A percentile compares a stretch with the other conserved stretches of the same genome.
Conservation (phyloP, 495 filamentous ascomycete species). For the Penicillium chermesinum region DNA sequence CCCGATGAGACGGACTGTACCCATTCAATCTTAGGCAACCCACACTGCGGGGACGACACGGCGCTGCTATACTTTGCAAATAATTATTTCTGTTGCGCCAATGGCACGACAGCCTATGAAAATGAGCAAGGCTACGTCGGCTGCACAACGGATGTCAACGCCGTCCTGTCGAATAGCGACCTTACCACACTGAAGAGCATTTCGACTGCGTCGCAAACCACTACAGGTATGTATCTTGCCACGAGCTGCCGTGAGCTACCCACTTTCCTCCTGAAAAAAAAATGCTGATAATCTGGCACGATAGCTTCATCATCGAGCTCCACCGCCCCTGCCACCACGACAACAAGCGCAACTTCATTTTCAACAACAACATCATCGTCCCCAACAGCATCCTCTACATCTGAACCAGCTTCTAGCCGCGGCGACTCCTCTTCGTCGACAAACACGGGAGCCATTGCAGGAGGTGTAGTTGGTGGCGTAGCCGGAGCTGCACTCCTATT, state of each 20-base stretch:
- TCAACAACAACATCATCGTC: not conserved
- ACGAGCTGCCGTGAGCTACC: too few relatives aligned
- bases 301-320: not conserved
- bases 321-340: not conserved
- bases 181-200: not conserved
- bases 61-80: not conserved
- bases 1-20: not conserved
- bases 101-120: not conserved
- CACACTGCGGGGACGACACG: not conserved
- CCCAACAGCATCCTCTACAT: too few relatives aligned
- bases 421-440: not conserved
- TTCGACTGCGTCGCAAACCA: not conserved
- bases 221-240: not conserved
- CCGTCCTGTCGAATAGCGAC: not conserved
- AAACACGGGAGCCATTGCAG: not conserved
- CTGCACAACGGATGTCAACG: not conserved
- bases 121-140: not conserved
- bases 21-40: not conserved
- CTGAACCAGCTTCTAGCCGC: too few relatives aligned
- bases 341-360: not conserved
- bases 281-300: too few relatives aligned
- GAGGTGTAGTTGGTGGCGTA: not conserved
- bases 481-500: not conserved
- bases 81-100: not conserved
- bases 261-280: too few relatives aligned